Conservation (phyloP, 169 alveolate genomes). For the Cryptosporidium parvum region DNA sequence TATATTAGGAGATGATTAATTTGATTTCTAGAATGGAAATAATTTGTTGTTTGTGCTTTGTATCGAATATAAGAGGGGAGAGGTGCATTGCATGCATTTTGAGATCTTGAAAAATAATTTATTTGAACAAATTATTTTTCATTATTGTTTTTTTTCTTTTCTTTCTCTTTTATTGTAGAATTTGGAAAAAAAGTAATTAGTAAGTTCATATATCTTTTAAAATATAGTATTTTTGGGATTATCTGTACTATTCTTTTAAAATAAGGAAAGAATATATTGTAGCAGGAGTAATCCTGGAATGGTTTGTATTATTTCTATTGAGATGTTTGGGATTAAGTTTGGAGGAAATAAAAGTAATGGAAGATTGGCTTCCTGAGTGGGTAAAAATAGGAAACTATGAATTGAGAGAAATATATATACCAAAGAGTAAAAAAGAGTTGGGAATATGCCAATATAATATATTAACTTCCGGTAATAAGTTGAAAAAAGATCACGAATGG, state of each 20-base stretch:
- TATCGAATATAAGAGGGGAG: neutral
- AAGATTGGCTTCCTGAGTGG: slow-evolving; percentile 69
- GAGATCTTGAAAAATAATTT: slow-evolving; percentile 4
- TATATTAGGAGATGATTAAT: neutral
- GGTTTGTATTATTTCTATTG: neutral
- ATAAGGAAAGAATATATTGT: neutral
- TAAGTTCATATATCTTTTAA: neutral
- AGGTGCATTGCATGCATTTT: slow-evolving; percentile 18
- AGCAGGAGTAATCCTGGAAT: neutral
- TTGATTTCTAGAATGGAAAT: neutral
- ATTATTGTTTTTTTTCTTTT: too few relatives aligned
- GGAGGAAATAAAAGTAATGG: neutral
- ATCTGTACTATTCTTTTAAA: neutral
- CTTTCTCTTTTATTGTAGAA: too few relatives aligned
- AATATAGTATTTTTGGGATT: neutral
- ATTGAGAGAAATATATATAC: slow-evolving; percentile 25
- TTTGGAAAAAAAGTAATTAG: too few relatives aligned
- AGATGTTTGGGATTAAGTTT: neutral
- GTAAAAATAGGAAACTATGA: slow-evolving; percentile 5
- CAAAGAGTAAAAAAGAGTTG: neutral
- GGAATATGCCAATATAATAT: slow-evolving; percentile 23
- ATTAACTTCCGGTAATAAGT: slow-evolving; percentile 50
- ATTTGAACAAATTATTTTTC: too few relatives aligned
- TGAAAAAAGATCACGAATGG: slow-evolving; percentile 46
- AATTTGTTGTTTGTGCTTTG: neutral